Percentiles rank a stretch among this genome's conserved stretches.
Evolutionary conservation across 768 basidiomycete genomes (phyloP).

Genomic region (Phylloporus sp.): DNA sequence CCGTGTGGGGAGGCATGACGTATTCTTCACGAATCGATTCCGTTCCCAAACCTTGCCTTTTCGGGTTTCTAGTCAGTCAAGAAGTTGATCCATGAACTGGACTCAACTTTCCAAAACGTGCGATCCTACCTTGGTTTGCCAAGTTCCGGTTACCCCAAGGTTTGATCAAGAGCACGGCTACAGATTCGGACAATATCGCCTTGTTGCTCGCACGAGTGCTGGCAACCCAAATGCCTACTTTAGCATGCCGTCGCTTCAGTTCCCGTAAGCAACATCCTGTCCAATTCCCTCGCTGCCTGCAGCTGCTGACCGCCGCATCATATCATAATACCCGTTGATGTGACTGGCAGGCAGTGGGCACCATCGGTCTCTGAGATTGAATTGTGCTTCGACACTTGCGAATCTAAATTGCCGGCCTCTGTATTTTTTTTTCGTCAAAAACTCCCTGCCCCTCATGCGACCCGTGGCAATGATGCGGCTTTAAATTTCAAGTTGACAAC

Average conservation of each 20-base stretch:
- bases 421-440: slow-evolving; percentile 15
- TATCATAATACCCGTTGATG: slow-evolving; percentile 10
- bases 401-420: slow-evolving; percentile 18
- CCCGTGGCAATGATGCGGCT: slow-evolving; percentile 5
- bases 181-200: slow-evolving; percentile 13
- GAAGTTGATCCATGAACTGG: slow-evolving; percentile 9
- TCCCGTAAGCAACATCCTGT: slow-evolving; percentile 17
- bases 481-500: no score
- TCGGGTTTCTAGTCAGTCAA: slow-evolving; percentile 2
- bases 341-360: not conserved
- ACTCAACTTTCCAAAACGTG: slow-evolving; percentile 9
- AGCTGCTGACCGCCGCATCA: slow-evolving; percentile 13
- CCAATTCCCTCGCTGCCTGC: slow-evolving; percentile 10
- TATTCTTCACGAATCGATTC: slow-evolving; percentile 10
- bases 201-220: slow-evolving; percentile 17
- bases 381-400: slow-evolving; percentile 7
- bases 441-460: slow-evolving; percentile 1
- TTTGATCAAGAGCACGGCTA: slow-evolving; percentile 6
- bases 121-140: not conserved
- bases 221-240: slow-evolving; percentile 15
- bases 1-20: slow-evolving; percentile 25
- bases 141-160: slow-evolving; percentile 12
- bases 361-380: slow-evolving; percentile 17
- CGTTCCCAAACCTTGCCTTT: slow-evolving; percentile 8
- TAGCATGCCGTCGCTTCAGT: slow-evolving; percentile 5